These are phyloP conservation scores for Nephromyces sp. DNA, from an alignment of 169 alveolate species.

Conservation along the genomic window DNA sequence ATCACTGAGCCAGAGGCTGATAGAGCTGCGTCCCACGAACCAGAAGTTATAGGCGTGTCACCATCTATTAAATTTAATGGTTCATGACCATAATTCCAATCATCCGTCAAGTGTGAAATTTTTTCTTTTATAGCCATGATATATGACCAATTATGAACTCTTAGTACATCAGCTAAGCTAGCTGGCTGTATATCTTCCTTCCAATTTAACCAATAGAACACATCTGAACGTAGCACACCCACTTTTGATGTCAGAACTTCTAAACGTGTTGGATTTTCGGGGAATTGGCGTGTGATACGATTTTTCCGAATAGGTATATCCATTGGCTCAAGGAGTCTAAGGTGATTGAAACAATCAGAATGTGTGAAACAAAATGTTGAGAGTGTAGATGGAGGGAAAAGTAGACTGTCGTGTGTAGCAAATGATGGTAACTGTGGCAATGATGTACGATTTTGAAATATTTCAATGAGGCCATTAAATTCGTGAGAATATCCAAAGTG, in stretches of 20 bases:
- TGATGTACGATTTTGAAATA: too few species aligned
- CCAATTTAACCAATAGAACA: constrained; percentile 56
- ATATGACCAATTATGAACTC: constrained; percentile 89
- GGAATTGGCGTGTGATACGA: constrained; percentile 59
- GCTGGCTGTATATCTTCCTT: constrained; percentile 66
- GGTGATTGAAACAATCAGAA: constrained; percentile 57
- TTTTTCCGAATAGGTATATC: constrained; percentile 69
- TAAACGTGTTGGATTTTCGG: constrained; percentile 78
- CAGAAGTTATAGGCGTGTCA: constrained; percentile 77
- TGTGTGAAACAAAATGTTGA: constrained; percentile 23
- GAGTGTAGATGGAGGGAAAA: too few species aligned
- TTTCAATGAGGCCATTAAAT: too few species aligned
- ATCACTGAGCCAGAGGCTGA: constrained; percentile 84
- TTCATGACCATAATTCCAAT: constrained; percentile 40
- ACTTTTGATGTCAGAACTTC: constrained; percentile 70
- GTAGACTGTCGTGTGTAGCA: too few species aligned
- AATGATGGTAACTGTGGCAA: too few species aligned
- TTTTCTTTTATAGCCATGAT: constrained; percentile 51
- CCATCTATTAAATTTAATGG: constrained; percentile 65
- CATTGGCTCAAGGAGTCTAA: constrained; percentile 78
- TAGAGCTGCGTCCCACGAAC: constrained; percentile 78
- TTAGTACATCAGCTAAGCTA: constrained; percentile 75
- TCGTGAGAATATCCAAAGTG: too few species aligned
- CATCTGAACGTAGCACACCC: constrained; percentile 65
- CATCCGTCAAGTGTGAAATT: constrained; percentile 27